Evolutionary conservation across 495 filamentous ascomycete species (phyloP).

Genomic region (Xylaria palmicola): DNA sequence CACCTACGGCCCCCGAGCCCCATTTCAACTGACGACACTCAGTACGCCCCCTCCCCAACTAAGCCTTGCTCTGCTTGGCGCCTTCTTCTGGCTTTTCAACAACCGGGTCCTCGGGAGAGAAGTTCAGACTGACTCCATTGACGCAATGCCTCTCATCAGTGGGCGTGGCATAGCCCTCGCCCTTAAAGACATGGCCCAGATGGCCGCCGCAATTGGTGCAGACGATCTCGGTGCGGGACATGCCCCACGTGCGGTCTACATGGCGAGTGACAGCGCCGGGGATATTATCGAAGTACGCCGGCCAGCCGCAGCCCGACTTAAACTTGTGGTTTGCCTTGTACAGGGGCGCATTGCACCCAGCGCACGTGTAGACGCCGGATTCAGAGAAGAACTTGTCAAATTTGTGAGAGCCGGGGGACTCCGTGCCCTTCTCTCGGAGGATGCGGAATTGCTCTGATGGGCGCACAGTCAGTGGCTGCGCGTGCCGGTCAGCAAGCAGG

Average conservation of each 20-base stretch:
- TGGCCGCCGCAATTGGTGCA: constrained; percentile 94
- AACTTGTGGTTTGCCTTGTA: constrained; percentile 93
- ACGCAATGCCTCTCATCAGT: constrained; percentile 98
- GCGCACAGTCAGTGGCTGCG: not conserved
- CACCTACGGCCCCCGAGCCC: not conserved
- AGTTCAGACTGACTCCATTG: constrained; percentile 89
- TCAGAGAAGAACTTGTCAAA: constrained; percentile 83
- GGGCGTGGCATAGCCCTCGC: constrained; percentile 84
- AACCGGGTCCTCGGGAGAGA: constrained; percentile 59
- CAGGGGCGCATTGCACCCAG: constrained; percentile 80
- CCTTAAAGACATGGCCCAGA: constrained; percentile 96
- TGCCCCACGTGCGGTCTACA: constrained; percentile 73
- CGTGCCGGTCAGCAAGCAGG: not conserved
- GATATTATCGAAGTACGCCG: constrained; percentile 91
- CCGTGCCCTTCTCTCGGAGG: constrained; percentile 88
- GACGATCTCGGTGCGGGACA: constrained; percentile 87
- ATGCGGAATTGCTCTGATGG: constrained; percentile 85
- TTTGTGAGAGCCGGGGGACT: constrained; percentile 72
- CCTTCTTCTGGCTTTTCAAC: constrained; percentile 28
- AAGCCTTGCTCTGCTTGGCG: constrained; percentile 31
- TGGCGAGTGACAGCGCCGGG: constrained; percentile 84
- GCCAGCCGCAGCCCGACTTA: constrained; percentile 95
- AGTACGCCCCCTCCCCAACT: not conserved
- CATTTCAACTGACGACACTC: not conserved
- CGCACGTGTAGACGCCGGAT: constrained; percentile 78